Percentiles rank a stretch among this genome's conserved stretches.
These are phyloP conservation scores for Parathielavia hyrcaniae DNA, from an alignment of 495 filamentous ascomycete species.

Conservation along the genomic window DNA sequence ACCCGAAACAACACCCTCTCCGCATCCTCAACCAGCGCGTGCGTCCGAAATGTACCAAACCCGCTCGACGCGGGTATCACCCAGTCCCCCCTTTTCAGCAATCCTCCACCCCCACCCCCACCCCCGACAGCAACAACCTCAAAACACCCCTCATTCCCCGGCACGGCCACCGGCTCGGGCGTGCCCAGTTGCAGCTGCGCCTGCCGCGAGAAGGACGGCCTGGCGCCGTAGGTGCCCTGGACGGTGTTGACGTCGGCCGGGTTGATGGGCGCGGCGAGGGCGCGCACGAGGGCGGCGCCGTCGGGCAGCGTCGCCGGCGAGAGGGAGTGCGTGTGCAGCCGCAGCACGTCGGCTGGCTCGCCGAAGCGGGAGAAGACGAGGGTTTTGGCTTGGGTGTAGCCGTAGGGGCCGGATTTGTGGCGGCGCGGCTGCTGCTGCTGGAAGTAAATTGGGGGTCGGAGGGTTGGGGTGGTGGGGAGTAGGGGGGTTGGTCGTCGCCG, in stretches of 20 bases:
- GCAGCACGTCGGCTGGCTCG: conserved; percentile 74
- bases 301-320: conserved; percentile 70
- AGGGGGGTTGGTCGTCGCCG: neutral
- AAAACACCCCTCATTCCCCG: conserved; percentile 87
- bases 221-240: conserved; percentile 90
- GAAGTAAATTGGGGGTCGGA: too few species aligned
- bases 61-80: conserved; percentile 75
- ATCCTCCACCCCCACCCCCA: conserved; percentile 37
- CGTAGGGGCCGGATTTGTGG: conserved; percentile 59
- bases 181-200: conserved; percentile 54
- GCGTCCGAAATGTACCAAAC: conserved; percentile 90
- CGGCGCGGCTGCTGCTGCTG: conserved; percentile 10
- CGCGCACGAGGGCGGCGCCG: conserved; percentile 54
- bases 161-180: conserved; percentile 49
- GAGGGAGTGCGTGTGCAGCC: conserved; percentile 75
- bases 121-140: conserved; percentile 67
- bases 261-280: conserved; percentile 88
- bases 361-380: conserved; percentile 81
- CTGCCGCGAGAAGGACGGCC: conserved; percentile 62
- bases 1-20: conserved; percentile 60
- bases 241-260: conserved; percentile 92
- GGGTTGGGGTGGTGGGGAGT: neutral
- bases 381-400: conserved; percentile 93
- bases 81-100: conserved; percentile 67
- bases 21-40: conserved; percentile 59